phyloP scores from a whole-genome alignment of 164 flowering plant species.

The Warburgia ugandensis region DNA sequence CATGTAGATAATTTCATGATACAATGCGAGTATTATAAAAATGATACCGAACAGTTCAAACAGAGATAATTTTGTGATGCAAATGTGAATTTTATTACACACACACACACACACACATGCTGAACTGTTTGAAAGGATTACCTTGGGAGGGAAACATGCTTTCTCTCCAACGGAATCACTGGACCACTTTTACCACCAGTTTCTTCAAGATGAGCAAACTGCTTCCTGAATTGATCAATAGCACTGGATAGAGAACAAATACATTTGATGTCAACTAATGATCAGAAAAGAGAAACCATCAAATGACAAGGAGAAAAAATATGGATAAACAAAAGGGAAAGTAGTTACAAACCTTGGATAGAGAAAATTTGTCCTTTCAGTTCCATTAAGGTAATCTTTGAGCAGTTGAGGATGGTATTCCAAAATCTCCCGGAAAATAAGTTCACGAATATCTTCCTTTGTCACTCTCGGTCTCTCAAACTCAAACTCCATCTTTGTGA shows the following conservation, averaged over 20 bases:
- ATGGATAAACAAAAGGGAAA: no score
- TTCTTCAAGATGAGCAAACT: slow-evolving; percentile 88
- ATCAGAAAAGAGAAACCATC: slow-evolving; percentile 8
- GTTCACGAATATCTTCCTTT: slow-evolving; percentile 78
- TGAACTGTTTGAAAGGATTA: no score
- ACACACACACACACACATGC: no score
- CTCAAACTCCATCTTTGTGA: slow-evolving; percentile 84
- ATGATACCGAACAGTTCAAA: no score
- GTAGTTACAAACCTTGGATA: slow-evolving; percentile 72
- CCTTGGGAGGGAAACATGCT: slow-evolving; percentile 91
- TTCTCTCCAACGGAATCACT: slow-evolving; percentile 69
- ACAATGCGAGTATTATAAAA: no score
- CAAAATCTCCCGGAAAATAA: slow-evolving; percentile 76
- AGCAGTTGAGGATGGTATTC: slow-evolving; percentile 91
- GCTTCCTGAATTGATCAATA: slow-evolving; percentile 79
- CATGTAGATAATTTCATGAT: no score
- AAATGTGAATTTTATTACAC: no score
- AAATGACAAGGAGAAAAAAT: no score
- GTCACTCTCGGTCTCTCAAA: slow-evolving; percentile 85
- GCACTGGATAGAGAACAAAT: slow-evolving; percentile 76
- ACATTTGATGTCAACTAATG: no score
- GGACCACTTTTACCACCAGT: slow-evolving; percentile 71
- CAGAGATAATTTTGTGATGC: no score
- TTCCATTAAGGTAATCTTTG: slow-evolving; percentile 70
- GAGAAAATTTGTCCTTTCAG: slow-evolving; percentile 75